Evolutionary conservation across 2,329 filamentous ascomycete genomes (phyloP).

Genomic region (Dactylellina drechsleri): DNA sequence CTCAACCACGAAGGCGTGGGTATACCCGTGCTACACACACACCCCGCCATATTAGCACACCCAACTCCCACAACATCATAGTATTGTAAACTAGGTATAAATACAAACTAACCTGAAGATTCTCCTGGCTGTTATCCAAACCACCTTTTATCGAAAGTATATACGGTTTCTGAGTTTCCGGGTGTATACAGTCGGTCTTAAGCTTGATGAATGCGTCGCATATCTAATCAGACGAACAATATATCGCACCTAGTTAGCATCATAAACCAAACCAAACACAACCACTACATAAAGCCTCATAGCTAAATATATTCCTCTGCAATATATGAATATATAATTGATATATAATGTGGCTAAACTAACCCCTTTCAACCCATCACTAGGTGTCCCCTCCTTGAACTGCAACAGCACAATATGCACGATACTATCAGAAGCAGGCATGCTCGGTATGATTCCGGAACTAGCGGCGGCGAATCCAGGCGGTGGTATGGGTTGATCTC

Average conservation of each 20-base stretch:
- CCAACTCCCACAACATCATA: too few relatives aligned
- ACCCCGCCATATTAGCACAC: background rate
- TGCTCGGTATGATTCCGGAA: conserved; percentile 8
- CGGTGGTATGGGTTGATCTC: too few relatives aligned
- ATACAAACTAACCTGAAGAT: conserved; percentile 16
- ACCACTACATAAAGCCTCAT: too few relatives aligned
- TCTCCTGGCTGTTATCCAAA: conserved; percentile 50
- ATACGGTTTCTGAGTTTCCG: conserved; percentile 51
- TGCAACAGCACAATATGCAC: conserved; percentile 50
- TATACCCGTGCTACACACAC: conserved; percentile 61
- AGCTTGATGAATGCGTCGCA: conserved; percentile 47
- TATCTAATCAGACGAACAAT: conserved; percentile 30
- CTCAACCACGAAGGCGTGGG: conserved; percentile 63
- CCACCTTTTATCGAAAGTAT: conserved; percentile 55
- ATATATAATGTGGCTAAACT: background rate
- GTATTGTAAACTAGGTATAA: background rate
- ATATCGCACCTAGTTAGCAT: background rate
- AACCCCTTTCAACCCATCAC: conserved; percentile 37
- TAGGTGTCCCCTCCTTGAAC: conserved; percentile 16
- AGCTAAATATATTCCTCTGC: too few relatives aligned
- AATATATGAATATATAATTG: too few relatives aligned
- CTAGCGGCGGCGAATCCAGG: background rate
- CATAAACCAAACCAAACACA: too few relatives aligned
- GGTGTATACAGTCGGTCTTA: conserved; percentile 47
- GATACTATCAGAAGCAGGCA: conserved; percentile 21